Evolutionary conservation across 2,329 filamentous ascomycete species (phyloP).

Genomic region (Ophiostoma piceae): DNA sequence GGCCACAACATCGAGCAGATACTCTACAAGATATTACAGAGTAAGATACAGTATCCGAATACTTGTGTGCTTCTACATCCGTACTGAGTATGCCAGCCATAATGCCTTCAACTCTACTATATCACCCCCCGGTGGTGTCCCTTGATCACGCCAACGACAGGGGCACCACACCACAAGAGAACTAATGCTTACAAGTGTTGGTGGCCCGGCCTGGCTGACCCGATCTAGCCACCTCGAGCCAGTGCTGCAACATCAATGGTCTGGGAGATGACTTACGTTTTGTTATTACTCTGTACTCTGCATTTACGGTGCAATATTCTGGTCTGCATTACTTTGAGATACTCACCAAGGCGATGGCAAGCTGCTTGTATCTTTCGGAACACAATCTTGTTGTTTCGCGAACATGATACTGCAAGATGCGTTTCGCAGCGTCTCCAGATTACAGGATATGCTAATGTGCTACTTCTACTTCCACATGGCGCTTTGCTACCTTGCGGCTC

Average conservation of each 20-base stretch:
- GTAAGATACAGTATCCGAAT: neutral
- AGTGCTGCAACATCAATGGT: neutral
- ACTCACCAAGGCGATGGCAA: too few species aligned
- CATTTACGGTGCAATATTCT: neutral
- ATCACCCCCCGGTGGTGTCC: neutral
- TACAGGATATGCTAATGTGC: too few species aligned
- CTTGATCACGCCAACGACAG: constrained; percentile 6
- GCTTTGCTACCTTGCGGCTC: constrained; percentile 6
- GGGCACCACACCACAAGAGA: constrained; percentile 8
- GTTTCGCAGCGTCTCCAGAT: too few species aligned
- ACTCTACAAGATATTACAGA: neutral
- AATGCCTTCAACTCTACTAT: neutral
- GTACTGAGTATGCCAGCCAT: neutral
- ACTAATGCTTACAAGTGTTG: neutral
- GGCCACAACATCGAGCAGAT: neutral
- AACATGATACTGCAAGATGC: neutral
- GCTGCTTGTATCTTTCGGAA: neutral
- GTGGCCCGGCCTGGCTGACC: constrained; percentile 7
- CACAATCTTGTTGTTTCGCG: neutral
- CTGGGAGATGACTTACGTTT: neutral
- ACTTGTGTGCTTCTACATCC: neutral
- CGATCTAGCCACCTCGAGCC: constrained; percentile 5
- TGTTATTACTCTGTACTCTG: neutral
- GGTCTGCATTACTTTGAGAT: too few species aligned
- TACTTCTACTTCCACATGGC: neutral